Evolutionary conservation across 164 flowering plant genomes (phyloP), one percentile per base, ranked within the genome.

Genomic region (Macadamia tetraphylla): DNA sequence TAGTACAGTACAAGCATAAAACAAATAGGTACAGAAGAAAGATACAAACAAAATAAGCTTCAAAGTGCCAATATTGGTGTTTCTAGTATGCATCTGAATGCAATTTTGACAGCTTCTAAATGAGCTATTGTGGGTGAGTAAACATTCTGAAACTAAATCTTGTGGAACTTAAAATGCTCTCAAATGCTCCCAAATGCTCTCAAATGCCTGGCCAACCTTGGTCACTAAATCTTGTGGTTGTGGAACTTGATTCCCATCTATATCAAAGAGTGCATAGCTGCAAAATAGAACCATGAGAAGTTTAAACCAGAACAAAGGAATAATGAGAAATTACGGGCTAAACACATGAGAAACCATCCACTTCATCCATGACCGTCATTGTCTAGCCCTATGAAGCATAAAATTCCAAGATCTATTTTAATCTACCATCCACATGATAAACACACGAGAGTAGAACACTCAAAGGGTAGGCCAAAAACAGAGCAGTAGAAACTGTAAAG

Each of bases 251-350:
- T 83, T 83, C 12, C 98, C 97, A 44, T 91, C 94, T 69, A 68
- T 82, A 71, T 94, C 95, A 82, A 80, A 94, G 17, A 94, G 88
- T 13, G 96, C 98, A 85, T 87, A 94, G 70, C 96, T 94, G 85
- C 62, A 77, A 68, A 70, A 43, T 65, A 15, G 67, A 58, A 52
- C 32, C 49, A 62, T 40, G 62, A 57, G 23, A 31, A 57, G 17
- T 52, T 44, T 14, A 35, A 35, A 56, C 32, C 8, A 61, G 5
- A 44, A 4, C 10, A 3, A 49, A 63, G 29, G 30, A 68, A 30
- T 6, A 60, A 18, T 32, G 59, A 18, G 15, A 8, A 42, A 32
- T 62, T 14, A 14, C 57, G 14, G n/a, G 6, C 17, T 53, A 53
- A 1, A 4, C 23, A 23, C 6, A 14, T n/a, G 9, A 67, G n/a